Evolutionary conservation across 495 filamentous ascomycete species (phyloP).

Genomic region (Trichoderma virens): DNA sequence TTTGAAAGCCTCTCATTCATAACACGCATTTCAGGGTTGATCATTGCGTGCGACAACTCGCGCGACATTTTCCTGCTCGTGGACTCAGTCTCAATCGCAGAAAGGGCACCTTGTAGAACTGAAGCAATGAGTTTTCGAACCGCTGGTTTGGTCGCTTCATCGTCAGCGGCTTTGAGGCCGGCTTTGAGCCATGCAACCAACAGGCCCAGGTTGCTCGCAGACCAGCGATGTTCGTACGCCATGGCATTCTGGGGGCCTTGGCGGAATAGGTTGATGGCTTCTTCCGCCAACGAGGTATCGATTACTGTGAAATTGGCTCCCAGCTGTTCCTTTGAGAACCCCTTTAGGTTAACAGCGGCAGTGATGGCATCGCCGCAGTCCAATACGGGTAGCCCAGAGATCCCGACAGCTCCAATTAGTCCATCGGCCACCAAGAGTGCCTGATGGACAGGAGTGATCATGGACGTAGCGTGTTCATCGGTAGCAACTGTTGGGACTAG

Average conservation of each 20-base stretch:
- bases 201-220: conserved; percentile 55
- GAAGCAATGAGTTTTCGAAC: conserved; percentile 60
- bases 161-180: conserved; percentile 34
- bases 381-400: conserved; percentile 29
- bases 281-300: conserved; percentile 37
- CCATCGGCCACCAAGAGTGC: conserved; percentile 69
- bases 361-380: conserved; percentile 28
- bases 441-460: conserved; percentile 81
- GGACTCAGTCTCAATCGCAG: conserved; percentile 46
- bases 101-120: conserved; percentile 50
- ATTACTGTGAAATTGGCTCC: conserved; percentile 29
- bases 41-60: conserved; percentile 25
- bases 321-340: conserved; percentile 24
- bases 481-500: conserved; percentile 65
- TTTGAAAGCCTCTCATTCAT: conserved; percentile 51
- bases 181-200: conserved; percentile 61
- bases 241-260: conserved; percentile 58
- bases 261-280: conserved; percentile 58
- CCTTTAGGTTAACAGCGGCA: conserved; percentile 35
- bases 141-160: conserved; percentile 46
- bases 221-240: conserved; percentile 67
- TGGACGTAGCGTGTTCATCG: conserved; percentile 49
- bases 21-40: conserved; percentile 29
- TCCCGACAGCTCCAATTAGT: conserved; percentile 32
- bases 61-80: conserved; percentile 24